Percentiles rank a stretch among this genome's conserved stretches.
Evolutionary conservation across 345 rosid species (phyloP).

Genomic region (Leavenworthia alabamica): DNA sequence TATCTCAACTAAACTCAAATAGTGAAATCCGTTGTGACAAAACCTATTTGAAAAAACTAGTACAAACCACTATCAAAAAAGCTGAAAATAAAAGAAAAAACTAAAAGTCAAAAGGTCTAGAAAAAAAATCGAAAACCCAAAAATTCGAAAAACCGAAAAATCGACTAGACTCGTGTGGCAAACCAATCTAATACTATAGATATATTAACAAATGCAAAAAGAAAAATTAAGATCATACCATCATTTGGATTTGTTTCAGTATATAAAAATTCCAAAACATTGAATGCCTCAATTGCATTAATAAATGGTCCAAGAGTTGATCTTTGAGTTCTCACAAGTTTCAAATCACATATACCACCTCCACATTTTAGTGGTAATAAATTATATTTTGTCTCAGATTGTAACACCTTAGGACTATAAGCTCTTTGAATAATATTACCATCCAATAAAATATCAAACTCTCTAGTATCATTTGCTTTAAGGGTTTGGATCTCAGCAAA

Average conservation of each 20-base stretch:
- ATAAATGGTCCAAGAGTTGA: conserved; percentile 18
- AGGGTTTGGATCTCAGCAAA: conserved; percentile 5
- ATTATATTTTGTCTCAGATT: not conserved
- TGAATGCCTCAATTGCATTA: conserved; percentile 27
- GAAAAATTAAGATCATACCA: no score
- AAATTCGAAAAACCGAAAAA: no score
- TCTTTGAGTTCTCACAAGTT: not conserved
- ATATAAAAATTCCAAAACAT: not conserved
- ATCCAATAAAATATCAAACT: not conserved
- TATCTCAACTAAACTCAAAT: no score
- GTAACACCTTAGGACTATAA: conserved; percentile 8
- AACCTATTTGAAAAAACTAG: no score
- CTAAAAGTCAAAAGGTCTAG: no score
- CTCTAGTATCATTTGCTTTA: not conserved
- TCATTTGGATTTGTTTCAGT: conserved; percentile 18
- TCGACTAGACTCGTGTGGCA: no score
- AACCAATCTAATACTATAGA: no score
- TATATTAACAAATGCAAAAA: no score
- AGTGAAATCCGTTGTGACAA: no score
- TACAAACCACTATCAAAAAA: no score
- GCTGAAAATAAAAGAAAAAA: no score
- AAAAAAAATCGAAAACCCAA: no score
- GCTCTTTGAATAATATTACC: not conserved
- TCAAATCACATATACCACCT: not conserved
- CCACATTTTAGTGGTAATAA: not conserved